Base-by-base conservation (phyloP, 208 protist species). In the Ichthyophonus hoferi region DNA sequence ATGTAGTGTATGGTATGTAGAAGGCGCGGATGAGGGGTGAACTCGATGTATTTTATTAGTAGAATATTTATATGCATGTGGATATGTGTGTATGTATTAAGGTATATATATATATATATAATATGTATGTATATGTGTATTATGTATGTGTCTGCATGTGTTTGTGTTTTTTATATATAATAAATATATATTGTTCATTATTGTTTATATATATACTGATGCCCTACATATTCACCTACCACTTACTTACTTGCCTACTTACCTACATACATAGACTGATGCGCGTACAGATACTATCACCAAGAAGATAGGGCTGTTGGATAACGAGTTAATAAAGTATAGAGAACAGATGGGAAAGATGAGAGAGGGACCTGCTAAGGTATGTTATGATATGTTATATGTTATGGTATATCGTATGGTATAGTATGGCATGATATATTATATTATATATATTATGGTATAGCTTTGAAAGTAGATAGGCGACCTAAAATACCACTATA, bases 271-370 rank as follows among this genome's bases (percentile, higher is more conserved):
- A 67, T 76, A 93, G 91, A 89, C 90, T 39, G 93, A 93, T 83
- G 79, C 37, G n/a, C 90, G 92, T 38, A 86, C 87, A 31, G 89
- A 67, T 33, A 40, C 82, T 1, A 42, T 94, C 2, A 91, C 94
- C 50, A 92, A 91, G 43, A 94, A 93, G 82, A 94, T 94, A 37
- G 82, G 87, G 35, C 90, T 91, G 40, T 82, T 94, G 14, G 92
- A 94, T 81, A 81, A 79, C 39, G 92, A 94, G 84, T 77, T 94
- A 33, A 88, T 89, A 2, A 91, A 88, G 39, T 92, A 91, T 88
- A 88, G 89, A 81, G 43, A 93, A 79, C 91, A 94, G 78, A 91
- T 94, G 42, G 79, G 83, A 38, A 88, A 90, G 35, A 93, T 87
- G 58, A 79, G 89, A 40, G 87, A 90, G 37, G 93, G 93, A 24